These are phyloP conservation scores for Cyclotella baltica DNA, from an alignment of 108 stramenopile genomes.

Conservation along the genomic window DNA sequence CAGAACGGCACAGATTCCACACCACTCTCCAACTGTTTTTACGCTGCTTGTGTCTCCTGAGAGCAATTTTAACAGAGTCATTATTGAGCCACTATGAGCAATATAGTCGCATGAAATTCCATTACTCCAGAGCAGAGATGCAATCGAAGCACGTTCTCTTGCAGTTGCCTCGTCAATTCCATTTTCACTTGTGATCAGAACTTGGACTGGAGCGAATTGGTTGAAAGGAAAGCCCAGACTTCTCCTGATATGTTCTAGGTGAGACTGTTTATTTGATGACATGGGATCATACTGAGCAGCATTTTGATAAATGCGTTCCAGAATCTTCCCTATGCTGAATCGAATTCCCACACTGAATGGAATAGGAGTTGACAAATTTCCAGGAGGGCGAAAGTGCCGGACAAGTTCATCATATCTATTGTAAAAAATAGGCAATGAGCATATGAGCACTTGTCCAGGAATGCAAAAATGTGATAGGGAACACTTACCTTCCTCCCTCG, in stretches of 20 bases:
- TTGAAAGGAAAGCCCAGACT: slow-evolving; percentile 70
- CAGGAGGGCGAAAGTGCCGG: slow-evolving; percentile 72
- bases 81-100: slow-evolving; percentile 68
- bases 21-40: slow-evolving; percentile 52
- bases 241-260: slow-evolving; percentile 51
- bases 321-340: slow-evolving; percentile 67
- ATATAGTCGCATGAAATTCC: slow-evolving; percentile 84
- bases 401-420: slow-evolving; percentile 40
- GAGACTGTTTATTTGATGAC: slow-evolving; percentile 24
- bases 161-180: slow-evolving; percentile 64
- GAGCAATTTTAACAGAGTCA: slow-evolving; percentile 59
- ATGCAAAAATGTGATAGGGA: background rate
- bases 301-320: slow-evolving; percentile 70
- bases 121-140: slow-evolving; percentile 67
- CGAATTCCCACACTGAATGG: slow-evolving; percentile 72
- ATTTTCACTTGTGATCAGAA: slow-evolving; percentile 68
- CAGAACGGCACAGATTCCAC: slow-evolving; percentile 74
- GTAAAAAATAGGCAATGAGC: background rate
- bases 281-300: slow-evolving; percentile 29
- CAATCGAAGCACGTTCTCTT: slow-evolving; percentile 64
- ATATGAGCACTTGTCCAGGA: background rate
- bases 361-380: slow-evolving; percentile 76
- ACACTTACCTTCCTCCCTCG: slow-evolving; percentile 80
- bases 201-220: slow-evolving; percentile 47
- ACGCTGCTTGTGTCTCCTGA: slow-evolving; percentile 17